A percentile compares a stretch with the other conserved stretches of the same genome.
Evolutionary conservation across 805 yeast genomes (phyloP).

Genomic region (Candida methanosorbosa): DNA sequence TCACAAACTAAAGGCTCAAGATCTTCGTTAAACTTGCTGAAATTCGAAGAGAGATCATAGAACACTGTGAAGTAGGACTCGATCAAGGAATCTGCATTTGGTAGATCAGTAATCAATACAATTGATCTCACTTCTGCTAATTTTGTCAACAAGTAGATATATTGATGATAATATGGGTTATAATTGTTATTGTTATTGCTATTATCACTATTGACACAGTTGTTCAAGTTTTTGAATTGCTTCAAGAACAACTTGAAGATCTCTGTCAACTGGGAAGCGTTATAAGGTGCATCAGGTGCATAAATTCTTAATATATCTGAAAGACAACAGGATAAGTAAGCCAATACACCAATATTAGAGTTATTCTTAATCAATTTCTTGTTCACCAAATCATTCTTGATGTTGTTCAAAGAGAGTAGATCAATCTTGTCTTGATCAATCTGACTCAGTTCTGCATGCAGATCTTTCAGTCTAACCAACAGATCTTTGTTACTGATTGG

Average conservation of each 20-base stretch:
- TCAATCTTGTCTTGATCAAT: slow-evolving; percentile 55
- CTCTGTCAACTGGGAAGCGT: slow-evolving; percentile 49
- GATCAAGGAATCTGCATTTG: slow-evolving; percentile 48
- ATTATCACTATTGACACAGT: slow-evolving; percentile 36
- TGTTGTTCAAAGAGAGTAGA: slow-evolving; percentile 30
- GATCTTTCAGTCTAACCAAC: slow-evolving; percentile 41
- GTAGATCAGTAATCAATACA: slow-evolving; percentile 67
- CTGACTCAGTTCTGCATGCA: slow-evolving; percentile 56
- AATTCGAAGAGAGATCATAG: slow-evolving; percentile 41
- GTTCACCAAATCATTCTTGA: slow-evolving; percentile 46
- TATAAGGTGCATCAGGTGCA: slow-evolving; percentile 89
- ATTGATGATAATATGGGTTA: slow-evolving; percentile 55
- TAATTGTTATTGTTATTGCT: slow-evolving; percentile 36
- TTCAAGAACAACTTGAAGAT: slow-evolving; percentile 59
- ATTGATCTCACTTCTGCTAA: slow-evolving; percentile 70
- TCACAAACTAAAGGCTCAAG: slow-evolving; percentile 59
- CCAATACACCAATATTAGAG: slow-evolving; percentile 62
- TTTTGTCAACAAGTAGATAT: slow-evolving; percentile 54
- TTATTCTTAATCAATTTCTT: slow-evolving; percentile 51
- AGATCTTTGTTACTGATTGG: slow-evolving; percentile 59
- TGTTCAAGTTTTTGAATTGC: slow-evolving; percentile 48
- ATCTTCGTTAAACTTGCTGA: slow-evolving; percentile 32
- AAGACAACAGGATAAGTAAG: slow-evolving; percentile 62
- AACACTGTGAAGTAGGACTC: slow-evolving; percentile 50
- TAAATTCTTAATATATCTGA: slow-evolving; percentile 67